Base-by-base conservation (phyloP, 2,329 filamentous ascomycete genomes). In the Diaporthe vexans region DNA sequence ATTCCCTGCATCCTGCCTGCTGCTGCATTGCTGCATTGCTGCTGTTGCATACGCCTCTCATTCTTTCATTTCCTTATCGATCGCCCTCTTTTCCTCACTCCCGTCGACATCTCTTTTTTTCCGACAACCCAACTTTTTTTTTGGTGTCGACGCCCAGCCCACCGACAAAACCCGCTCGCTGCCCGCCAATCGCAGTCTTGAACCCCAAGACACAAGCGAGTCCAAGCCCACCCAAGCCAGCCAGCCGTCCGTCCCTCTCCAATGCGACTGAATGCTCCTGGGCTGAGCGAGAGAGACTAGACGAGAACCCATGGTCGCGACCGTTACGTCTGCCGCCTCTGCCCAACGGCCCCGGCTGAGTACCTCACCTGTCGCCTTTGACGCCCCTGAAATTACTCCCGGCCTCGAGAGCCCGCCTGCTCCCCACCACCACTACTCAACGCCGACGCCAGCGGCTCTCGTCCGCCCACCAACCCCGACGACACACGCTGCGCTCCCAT, bases 301-400 rank as follows among this genome's bases (percentile, higher is more conserved):
- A 46, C 3, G 40, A 19, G 40, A 63, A 40, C 61, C 59, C 68
- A 74, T 74, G 74, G 68, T 76, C 56, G 73, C 73, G 54, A 70
- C 40, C 68, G 61, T 68, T 15, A 40, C 71, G 35, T 51, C 74
- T 67, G 63, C 71, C 70, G 74, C 74, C 48, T 68, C 46, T 69
- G 72, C 63, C 63, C 71, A 65, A 71, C 57, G 52, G 71, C 71
- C 57, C 46, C 61, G 63, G 71, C 71, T 65, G 65, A 29, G 46
- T 37, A 54, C 59, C 46, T 43, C 71, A 37, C 26, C 43, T 17
- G 48, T 61, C 69, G 48, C 59, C 57, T 24, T 35, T 43, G 29
- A 46, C 69, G 65, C 71, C 74, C 71, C 71, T 75, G 74, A 73
- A 69, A 73, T 75, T 56, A 61, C 51, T 56, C 43, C 43, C 63